Conservation (phyloP, 2,329 filamentous ascomycete species). For the Xylaria multiplex region DNA sequence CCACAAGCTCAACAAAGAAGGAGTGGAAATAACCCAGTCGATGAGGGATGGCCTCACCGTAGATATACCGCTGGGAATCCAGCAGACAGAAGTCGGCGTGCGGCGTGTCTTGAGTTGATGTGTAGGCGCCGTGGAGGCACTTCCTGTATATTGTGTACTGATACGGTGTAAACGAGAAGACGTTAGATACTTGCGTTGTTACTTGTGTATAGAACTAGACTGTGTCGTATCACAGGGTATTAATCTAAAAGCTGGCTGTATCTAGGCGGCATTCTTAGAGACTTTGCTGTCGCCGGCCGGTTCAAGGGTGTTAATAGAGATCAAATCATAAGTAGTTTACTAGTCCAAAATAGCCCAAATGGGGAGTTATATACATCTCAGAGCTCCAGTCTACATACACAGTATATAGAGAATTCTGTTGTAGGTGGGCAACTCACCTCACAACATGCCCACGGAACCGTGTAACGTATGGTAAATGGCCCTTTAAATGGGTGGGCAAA, state of each 20-base stretch:
- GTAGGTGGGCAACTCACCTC: too few relatives aligned
- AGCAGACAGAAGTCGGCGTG: background rate
- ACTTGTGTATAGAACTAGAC: background rate
- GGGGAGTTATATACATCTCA: too few relatives aligned
- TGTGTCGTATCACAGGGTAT: background rate
- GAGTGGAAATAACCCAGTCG: constrained; percentile 29
- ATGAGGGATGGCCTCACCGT: constrained; percentile 40
- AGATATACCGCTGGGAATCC: constrained; percentile 39
- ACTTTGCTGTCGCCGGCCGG: background rate
- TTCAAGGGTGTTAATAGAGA: too few relatives aligned
- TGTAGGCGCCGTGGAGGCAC: background rate
- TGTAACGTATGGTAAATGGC: too few relatives aligned
- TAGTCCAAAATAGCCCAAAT: too few relatives aligned
- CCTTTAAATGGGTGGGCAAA: too few relatives aligned
- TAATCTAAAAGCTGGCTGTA: background rate
- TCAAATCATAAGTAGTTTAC: too few relatives aligned
- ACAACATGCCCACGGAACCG: too few relatives aligned
- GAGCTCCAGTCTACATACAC: too few relatives aligned
- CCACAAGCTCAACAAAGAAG: constrained; percentile 38
- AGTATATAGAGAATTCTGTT: too few relatives aligned
- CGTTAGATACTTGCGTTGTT: background rate
- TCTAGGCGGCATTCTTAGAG: too few relatives aligned
- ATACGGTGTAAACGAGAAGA: background rate
- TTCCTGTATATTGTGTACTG: constrained; percentile 17
- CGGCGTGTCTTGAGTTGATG: background rate